Evolutionary conservation across 2,329 filamentous ascomycete species (phyloP).

Genomic region (Xylariales sp.): DNA sequence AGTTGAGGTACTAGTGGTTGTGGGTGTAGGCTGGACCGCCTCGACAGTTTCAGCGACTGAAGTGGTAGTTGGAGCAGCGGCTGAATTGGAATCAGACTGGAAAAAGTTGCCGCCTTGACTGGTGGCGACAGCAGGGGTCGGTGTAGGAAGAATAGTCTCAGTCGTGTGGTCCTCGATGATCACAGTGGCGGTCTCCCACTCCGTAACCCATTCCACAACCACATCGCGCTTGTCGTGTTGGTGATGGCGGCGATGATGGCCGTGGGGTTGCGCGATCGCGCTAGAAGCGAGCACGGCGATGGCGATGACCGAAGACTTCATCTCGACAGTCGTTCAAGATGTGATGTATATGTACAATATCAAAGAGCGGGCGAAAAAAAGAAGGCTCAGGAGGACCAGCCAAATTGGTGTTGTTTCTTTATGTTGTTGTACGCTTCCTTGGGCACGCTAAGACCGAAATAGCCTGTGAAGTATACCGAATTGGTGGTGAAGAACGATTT

Average conservation of each 20-base stretch:
- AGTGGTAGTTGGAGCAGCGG: conserved; percentile 17
- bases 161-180: conserved; percentile 47
- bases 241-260: conserved; percentile 31
- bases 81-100: conserved; percentile 22
- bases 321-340: conserved; percentile 29
- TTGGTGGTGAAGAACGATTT: conserved; percentile 3
- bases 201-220: conserved; percentile 39
- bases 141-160: conserved; percentile 36
- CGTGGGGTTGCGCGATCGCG: conserved; percentile 47
- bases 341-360: conserved; percentile 2
- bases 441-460: neutral
- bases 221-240: conserved; percentile 35
- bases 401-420: neutral
- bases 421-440: neutral
- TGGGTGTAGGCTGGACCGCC: neutral
- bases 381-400: conserved; percentile 4
- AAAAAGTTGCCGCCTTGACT: conserved; percentile 26
- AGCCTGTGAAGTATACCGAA: neutral
- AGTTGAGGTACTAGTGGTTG: conserved; percentile 1
- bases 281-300: conserved; percentile 38
- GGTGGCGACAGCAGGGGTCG: conserved; percentile 6
- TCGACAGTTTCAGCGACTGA: conserved; percentile 1
- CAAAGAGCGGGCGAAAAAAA: conserved; percentile 5
- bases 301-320: conserved; percentile 40
- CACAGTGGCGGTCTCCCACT: conserved; percentile 49